Base-by-base conservation (phyloP, 495 filamentous ascomycete species). In the Xylaria venustula region DNA sequence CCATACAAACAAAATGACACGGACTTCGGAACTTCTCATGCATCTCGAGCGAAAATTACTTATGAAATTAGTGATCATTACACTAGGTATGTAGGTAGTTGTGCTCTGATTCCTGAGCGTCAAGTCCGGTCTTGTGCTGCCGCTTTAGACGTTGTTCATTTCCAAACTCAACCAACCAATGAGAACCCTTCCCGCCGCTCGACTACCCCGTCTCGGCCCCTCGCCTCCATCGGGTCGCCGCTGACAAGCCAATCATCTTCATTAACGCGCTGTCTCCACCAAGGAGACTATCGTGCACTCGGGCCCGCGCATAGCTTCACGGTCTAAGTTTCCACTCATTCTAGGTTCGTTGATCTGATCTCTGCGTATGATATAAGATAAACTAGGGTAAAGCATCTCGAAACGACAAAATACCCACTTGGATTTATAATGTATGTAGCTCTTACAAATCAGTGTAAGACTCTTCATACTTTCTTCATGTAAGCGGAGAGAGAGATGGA, bases 151-250 rank as follows among this genome's bases (percentile, higher is more conserved):
- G n/a, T n/a, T 34, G 37, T 8, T 40, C 14, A 3, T 9, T 5
- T 15, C 34, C 19, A 9, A 22, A 30, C 17, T 44, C 8, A 19
- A 30, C 1, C 15, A 44, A 17, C 54, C 54, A 46, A 56, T 46
- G 25, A 46, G 14, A 32, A 20, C 23, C 26, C 28, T 32, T 56
- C 25, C 54, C 54, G 54, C 54, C 26, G 41, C 54, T 57, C 54
- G 54, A 40, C 41, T 2, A 46, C 15, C 41, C 52, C 3, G 11
- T 8, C 17, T 9, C 9, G 19, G 19, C 17, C 23, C 40, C 25
- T 42, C 30, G 22, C 42, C 36, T 23, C 36, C 2, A 47, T n/a
- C n/a, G n/a, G n/a, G n/a, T n/a, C n/a, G 17, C 23, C 6, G 34
- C 28, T 7, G 0, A 7, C 2, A 11, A 26, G 14, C 55, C 44